Percentiles rank a stretch among this genome's conserved stretches.
These are phyloP conservation scores for Cyberlindnera americana DNA, from an alignment of 805 yeast species.

Conservation along the genomic window DNA sequence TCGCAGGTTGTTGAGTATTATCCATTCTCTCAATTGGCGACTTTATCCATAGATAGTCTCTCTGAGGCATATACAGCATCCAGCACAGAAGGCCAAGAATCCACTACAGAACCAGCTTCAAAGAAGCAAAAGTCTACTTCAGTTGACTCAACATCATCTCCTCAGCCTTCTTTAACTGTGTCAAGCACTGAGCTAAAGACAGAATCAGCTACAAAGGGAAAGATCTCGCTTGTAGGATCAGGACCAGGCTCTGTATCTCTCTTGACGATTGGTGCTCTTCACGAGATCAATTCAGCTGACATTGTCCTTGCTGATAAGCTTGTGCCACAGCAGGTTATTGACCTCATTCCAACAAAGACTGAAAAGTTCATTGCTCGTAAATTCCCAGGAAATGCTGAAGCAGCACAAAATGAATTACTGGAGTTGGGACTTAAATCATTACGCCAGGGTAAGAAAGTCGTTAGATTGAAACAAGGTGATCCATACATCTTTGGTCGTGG, in stretches of 20 bases:
- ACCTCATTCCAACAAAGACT: constrained; percentile 72
- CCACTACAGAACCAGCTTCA: not conserved
- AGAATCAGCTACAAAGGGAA: constrained; percentile 37
- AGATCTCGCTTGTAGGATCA: constrained; percentile 82
- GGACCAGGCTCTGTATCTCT: constrained; percentile 90
- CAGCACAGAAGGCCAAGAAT: not conserved
- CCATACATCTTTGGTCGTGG: constrained; percentile 97
- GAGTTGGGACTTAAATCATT: constrained; percentile 67
- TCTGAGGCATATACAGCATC: constrained; percentile 34
- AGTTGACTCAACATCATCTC: constrained; percentile 23
- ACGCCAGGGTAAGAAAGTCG: constrained; percentile 67
- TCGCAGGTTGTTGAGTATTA: constrained; percentile 88
- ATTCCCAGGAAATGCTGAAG: constrained; percentile 95
- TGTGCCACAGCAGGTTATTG: constrained; percentile 85
- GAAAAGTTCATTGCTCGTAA: constrained; percentile 84
- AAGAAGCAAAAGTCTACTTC: constrained; percentile 1
- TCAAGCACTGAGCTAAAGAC: not conserved
- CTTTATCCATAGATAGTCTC: constrained; percentile 56
- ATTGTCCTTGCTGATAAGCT: constrained; percentile 84
- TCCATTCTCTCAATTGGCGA: constrained; percentile 65
- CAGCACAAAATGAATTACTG: constrained; percentile 82
- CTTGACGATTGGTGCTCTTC: constrained; percentile 80
- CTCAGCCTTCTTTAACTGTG: not conserved
- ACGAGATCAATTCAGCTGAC: constrained; percentile 79
- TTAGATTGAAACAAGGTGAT: constrained; percentile 92